Evolutionary conservation across 2,329 filamentous ascomycete species (phyloP).

Genomic region (Monosporascus sp.): DNA sequence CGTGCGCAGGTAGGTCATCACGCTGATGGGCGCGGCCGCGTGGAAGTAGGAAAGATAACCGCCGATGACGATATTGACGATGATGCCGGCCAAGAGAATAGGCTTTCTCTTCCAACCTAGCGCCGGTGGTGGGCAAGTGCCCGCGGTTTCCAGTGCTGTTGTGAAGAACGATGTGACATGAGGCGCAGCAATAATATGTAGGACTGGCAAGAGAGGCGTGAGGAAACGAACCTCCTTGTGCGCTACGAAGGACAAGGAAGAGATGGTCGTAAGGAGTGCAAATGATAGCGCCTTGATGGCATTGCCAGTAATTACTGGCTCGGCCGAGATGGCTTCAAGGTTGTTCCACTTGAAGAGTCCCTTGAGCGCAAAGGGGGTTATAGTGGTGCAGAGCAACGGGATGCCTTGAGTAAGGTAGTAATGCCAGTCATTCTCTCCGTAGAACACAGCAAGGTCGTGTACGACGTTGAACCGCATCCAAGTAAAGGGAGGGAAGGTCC

Average conservation of each 20-base stretch:
- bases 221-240: slow-evolving; percentile 99
- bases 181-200: slow-evolving; percentile 74
- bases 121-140: slow-evolving; percentile 21
- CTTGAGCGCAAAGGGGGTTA: slow-evolving; percentile 67
- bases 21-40: slow-evolving; percentile 71
- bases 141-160: slow-evolving; percentile 26
- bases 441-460: slow-evolving; percentile 85
- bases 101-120: slow-evolving; percentile 44
- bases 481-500: slow-evolving; percentile 82
- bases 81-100: slow-evolving; percentile 53
- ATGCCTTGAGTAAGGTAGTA: slow-evolving; percentile 91
- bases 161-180: slow-evolving; percentile 62
- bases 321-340: slow-evolving; percentile 26
- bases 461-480: slow-evolving; percentile 90
- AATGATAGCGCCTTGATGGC: slow-evolving; percentile 52
- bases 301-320: slow-evolving; percentile 31
- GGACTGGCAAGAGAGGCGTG: slow-evolving; percentile 81
- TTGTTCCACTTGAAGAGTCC: slow-evolving; percentile 54
- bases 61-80: slow-evolving; percentile 65
- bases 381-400: slow-evolving; percentile 78
- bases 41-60: slow-evolving; percentile 72
- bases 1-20: slow-evolving; percentile 69
- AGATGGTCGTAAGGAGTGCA: slow-evolving; percentile 54
- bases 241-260: slow-evolving; percentile 68
- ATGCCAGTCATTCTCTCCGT: slow-evolving; percentile 83